Conservation (phyloP, 805 yeast genomes). For the Tanozyma kutaoensis region DNA sequence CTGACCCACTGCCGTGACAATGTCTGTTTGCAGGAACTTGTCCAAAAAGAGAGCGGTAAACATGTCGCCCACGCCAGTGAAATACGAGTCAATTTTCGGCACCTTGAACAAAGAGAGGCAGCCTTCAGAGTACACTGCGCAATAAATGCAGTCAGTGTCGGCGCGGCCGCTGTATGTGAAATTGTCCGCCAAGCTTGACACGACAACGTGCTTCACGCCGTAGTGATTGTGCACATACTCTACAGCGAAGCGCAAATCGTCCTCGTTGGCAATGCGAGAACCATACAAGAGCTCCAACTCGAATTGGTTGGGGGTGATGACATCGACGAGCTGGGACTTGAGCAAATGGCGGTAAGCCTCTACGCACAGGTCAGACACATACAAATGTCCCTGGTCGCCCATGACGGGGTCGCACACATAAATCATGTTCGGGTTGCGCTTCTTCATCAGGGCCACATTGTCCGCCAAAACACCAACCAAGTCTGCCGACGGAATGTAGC, state of each 20-base stretch:
- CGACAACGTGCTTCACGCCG: conserved; percentile 5
- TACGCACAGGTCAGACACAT: conserved; percentile 6
- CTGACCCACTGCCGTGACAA: conserved; percentile 32
- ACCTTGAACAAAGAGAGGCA: conserved; percentile 24
- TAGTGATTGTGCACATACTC: conserved; percentile 3
- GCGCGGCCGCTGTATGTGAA: neutral
- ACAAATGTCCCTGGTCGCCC: conserved; percentile 10
- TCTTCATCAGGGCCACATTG: conserved; percentile 3
- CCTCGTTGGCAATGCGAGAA: conserved; percentile 2
- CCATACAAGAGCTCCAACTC: conserved; percentile 8
- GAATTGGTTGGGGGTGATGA: conserved; percentile 9
- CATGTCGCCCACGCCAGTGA: conserved; percentile 91
- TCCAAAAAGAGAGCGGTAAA: conserved; percentile 72
- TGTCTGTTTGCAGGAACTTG: conserved; percentile 27
- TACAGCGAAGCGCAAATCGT: conserved; percentile 4
- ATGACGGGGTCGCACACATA: conserved; percentile 9
- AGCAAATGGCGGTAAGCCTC: conserved; percentile 5
- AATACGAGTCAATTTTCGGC: conserved; percentile 62
- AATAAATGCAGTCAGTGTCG: too few relatives aligned
- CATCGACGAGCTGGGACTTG: conserved; percentile 3
- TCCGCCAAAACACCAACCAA: conserved; percentile 4
- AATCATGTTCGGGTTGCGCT: conserved; percentile 1
- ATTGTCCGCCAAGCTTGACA: conserved; percentile 4
- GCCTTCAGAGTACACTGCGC: too few relatives aligned
- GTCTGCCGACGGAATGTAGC: conserved; percentile 6